A percentile compares a stretch with the other conserved stretches of the same genome.
These are phyloP conservation scores for Chytriomyces confervae DNA, from an alignment of 192 early-diverging fungal species.

Conservation along the genomic window DNA sequence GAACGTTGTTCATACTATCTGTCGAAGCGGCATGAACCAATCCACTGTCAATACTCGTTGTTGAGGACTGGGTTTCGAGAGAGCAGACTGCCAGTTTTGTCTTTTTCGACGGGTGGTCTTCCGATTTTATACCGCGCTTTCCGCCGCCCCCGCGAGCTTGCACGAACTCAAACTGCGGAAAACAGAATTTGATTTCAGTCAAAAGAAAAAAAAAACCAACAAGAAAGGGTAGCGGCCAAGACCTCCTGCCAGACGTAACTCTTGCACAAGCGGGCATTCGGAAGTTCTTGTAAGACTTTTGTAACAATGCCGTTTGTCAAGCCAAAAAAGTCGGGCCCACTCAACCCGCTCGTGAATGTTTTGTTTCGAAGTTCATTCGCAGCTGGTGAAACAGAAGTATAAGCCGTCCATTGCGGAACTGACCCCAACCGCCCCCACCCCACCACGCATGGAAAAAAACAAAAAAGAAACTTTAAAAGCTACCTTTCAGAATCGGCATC, in stretches of 20 bases:
- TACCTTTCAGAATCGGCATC: conserved; percentile 76
- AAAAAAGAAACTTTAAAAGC: background rate
- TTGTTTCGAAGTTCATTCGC: conserved; percentile 80
- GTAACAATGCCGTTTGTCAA: conserved; percentile 85
- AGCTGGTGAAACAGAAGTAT: background rate
- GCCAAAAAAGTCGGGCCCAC: conserved; percentile 91
- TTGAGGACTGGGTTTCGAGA: no score
- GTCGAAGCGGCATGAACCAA: no score
- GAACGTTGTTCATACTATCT: no score
- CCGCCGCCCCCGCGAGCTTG: conserved; percentile 31
- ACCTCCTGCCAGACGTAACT: conserved; percentile 64
- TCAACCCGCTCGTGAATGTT: conserved; percentile 80
- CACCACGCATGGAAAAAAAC: background rate
- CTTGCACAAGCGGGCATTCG: conserved; percentile 71
- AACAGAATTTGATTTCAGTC: conserved; percentile 30
- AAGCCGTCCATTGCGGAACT: conserved; percentile 11
- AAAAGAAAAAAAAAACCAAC: conserved; percentile 12
- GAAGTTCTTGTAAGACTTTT: conserved; percentile 87
- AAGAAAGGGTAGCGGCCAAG: background rate
- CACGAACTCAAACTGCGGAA: conserved; percentile 44
- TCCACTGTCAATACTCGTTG: no score
- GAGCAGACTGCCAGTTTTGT: background rate
- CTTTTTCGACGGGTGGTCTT: background rate
- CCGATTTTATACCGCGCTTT: conserved; percentile 34
- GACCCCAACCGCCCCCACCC: background rate